Base-by-base conservation (phyloP, 306 rosid species). In the Medicago lupulina region DNA sequence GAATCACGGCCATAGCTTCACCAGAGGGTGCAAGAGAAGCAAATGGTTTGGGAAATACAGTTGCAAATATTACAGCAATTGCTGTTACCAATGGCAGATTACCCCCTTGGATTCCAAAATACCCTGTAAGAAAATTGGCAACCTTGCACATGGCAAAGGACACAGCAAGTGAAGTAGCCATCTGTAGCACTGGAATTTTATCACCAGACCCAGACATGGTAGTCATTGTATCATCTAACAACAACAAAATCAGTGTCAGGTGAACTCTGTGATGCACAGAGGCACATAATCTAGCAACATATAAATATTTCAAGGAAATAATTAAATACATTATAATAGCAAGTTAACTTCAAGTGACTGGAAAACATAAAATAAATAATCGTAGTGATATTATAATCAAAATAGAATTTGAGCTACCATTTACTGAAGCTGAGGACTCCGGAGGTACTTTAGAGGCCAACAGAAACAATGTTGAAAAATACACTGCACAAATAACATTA, bases 401-500 rank as follows among this genome's bases (percentile, higher is more conserved):
- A 61, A 12, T n/a, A 36, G 51, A 62, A 75, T 11, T 55, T 44
- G 36, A 59, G 64, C 44, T 53, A 89, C 96, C 92, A 50, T 79
- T 58, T 16, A 21, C 77, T 64, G 88, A 79, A 44, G 31, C 25
- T 47, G 86, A 70, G 72, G 84, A 69, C 77, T 89, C 97, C 9
- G 90, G 80, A 81, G 96, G 97, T 19, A 90, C 88, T 83, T 70
- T 85, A 73, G 93, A 88, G 55, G 87, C 90, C 50, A 92, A 65
- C 6, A 85, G 88, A 65, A 92, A 89, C 84, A 92, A 80, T 47
- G 89, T 84, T 14, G 90, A 71, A 81, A 89, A 92, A 75, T 88
- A 92, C 58, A 88, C 76, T 19, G 96, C 92, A 84, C 93, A 88
- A 36, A 92, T 88, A 66, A 92, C 96, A 79, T 92, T 92, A 76